Conservation (phyloP, 2,329 filamentous ascomycete species). For the Apiospora aurea region DNA sequence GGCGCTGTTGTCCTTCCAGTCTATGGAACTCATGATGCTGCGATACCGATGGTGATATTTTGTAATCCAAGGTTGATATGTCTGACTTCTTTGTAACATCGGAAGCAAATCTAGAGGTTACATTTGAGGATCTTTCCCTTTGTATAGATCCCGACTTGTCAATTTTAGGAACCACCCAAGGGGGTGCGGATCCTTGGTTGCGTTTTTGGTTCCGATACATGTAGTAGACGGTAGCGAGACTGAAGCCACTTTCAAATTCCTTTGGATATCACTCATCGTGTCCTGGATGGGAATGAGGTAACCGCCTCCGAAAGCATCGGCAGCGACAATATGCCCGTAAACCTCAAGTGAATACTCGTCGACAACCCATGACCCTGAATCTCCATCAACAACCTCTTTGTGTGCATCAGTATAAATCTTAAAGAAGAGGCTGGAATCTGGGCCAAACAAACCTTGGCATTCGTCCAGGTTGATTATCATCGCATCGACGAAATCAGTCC, state of each 20-base stretch:
- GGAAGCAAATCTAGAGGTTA: no score
- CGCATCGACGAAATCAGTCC: not conserved
- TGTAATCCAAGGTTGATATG: no score
- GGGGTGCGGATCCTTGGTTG: no score
- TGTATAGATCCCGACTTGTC: no score
- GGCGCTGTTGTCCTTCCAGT: no score
- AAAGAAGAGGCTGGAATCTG: not conserved
- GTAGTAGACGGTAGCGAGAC: not conserved
- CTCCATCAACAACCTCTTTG: not conserved
- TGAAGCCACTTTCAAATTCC: not conserved
- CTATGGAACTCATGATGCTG: no score
- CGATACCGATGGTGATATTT: no score
- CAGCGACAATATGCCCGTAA: not conserved
- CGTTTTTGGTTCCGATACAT: not conserved
- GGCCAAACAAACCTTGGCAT: not conserved
- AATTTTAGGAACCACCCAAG: no score
- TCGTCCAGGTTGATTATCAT: not conserved
- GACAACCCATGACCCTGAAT: not conserved
- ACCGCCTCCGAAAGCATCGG: not conserved
- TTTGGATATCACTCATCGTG: not conserved
- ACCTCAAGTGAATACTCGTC: not conserved
- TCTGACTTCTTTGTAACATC: no score
- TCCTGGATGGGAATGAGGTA: not conserved
- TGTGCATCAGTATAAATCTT: not conserved
- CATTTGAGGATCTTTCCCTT: no score